phyloP scores from a whole-genome alignment of 306 rosid species.

The Vigna trinervia region DNA sequence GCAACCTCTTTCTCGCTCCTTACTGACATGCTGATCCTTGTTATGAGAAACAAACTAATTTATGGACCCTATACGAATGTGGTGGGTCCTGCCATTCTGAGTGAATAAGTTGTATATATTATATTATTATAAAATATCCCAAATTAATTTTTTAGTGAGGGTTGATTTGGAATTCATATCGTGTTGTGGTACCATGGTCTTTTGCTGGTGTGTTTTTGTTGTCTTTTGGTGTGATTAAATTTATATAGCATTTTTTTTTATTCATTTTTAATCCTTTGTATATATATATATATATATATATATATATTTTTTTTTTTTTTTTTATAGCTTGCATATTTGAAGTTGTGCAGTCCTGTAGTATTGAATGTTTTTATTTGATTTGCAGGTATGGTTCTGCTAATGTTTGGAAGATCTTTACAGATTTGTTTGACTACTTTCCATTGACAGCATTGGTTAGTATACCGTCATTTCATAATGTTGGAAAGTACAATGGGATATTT shows the following conservation, averaged over 20 bases:
- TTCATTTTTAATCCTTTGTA: not conserved
- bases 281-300: no score
- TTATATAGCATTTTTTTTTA: no score
- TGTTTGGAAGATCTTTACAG: constrained; percentile 96
- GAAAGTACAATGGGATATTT: constrained; percentile 12
- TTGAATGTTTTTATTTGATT: constrained; percentile 42
- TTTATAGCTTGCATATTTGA: not conserved
- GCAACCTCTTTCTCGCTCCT: not conserved
- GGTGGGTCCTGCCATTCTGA: not conserved
- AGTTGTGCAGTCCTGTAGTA: constrained; percentile 24
- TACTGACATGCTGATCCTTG: not conserved
- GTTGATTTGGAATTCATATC: constrained; percentile 6
- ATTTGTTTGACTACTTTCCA: constrained; percentile 95
- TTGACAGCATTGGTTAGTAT: constrained; percentile 94
- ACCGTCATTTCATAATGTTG: not conserved
- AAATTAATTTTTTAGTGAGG: not conserved
- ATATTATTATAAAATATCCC: not conserved
- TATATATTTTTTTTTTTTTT: not conserved
- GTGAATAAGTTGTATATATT: not conserved
- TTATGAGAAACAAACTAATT: not conserved
- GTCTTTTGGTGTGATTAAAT: not conserved
- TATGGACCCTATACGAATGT: not conserved
- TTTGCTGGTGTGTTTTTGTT: not conserved
- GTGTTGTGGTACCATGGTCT: not conserved
- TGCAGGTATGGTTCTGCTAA: constrained; percentile 97